phyloP scores from a whole-genome alignment of 176 grass and related monocot genomes.

The Eleusine coracana region DNA sequence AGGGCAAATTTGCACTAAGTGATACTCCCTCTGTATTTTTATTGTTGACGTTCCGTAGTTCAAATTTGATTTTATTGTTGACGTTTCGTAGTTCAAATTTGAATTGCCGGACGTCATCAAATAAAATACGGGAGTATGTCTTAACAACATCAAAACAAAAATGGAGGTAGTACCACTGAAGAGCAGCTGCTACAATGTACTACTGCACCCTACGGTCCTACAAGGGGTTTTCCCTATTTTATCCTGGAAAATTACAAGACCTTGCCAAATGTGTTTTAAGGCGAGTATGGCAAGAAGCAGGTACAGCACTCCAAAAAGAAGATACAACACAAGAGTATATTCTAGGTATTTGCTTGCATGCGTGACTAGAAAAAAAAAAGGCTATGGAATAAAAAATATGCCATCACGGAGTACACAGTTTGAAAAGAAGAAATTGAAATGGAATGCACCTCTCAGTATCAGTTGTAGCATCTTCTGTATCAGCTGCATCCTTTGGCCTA shows the following conservation, averaged over 20 bases:
- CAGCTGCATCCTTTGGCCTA: conserved; percentile 16
- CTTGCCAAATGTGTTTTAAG: neutral
- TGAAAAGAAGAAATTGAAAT: neutral
- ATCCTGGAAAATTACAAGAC: neutral
- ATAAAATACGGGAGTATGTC: too few relatives aligned
- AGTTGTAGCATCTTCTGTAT: conserved; percentile 39
- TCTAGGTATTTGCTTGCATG: neutral
- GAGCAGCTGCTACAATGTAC: neutral
- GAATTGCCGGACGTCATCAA: too few relatives aligned
- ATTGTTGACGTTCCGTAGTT: too few relatives aligned
- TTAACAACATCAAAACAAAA: too few relatives aligned
- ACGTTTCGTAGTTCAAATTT: too few relatives aligned
- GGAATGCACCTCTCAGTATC: conserved; percentile 53
- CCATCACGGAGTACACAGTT: neutral
- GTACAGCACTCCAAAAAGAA: too few relatives aligned
- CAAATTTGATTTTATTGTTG: too few relatives aligned
- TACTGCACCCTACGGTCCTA: neutral
- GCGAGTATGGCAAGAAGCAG: too few relatives aligned
- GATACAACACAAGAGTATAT: neutral
- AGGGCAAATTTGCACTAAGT: too few relatives aligned
- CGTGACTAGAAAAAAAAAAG: neutral
- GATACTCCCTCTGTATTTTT: too few relatives aligned
- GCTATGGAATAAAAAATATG: neutral
- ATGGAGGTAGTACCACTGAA: neutral
- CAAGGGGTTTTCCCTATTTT: neutral